Percentiles rank a stretch among this genome's conserved stretches.
Conservation (phyloP, 2,329 filamentous ascomycete species). For the Venturia aucupariae region DNA sequence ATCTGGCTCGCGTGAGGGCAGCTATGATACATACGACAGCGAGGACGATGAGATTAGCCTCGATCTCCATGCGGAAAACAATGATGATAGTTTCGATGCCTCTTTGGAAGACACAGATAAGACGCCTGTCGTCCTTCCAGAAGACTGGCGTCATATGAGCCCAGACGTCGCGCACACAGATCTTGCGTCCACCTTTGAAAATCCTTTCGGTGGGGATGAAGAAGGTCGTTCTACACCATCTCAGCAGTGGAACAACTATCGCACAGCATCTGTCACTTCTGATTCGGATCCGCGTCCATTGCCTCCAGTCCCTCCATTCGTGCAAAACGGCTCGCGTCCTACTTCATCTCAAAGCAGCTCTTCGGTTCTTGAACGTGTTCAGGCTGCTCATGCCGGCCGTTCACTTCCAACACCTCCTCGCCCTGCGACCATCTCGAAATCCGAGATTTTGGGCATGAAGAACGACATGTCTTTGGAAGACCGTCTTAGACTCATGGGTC, state of each 20-base stretch:
- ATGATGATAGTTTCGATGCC: conserved; percentile 79
- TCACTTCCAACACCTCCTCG: conserved; percentile 63
- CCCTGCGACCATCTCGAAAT: conserved; percentile 59
- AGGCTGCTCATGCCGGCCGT: conserved; percentile 53
- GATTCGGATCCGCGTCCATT: conserved; percentile 77
- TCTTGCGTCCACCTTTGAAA: conserved; percentile 47
- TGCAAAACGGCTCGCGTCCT: conserved; percentile 37
- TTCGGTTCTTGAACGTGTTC: conserved; percentile 62
- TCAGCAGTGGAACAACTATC: conserved; percentile 15
- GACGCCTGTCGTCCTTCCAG: conserved; percentile 93
- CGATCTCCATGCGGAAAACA: conserved; percentile 33
- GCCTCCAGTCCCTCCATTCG: conserved; percentile 66
- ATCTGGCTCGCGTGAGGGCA: conserved; percentile 83
- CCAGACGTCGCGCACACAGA: conserved; percentile 51
- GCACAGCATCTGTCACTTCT: conserved; percentile 34
- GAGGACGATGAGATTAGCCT: conserved; percentile 9
- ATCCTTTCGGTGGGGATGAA: conserved; percentile 45
- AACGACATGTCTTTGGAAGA: conserved; percentile 80
- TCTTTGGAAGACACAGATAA: conserved; percentile 94
- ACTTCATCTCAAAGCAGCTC: conserved; percentile 56
- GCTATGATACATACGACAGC: conserved; percentile 61
- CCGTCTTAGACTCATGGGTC: conserved; percentile 78
- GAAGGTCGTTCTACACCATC: conserved; percentile 49
- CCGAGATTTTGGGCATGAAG: conserved; percentile 68
- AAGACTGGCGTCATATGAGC: conserved; percentile 82